Percentiles rank a stretch among this genome's conserved stretches.
Conservation (phyloP, 106 monocot species). For the Cymbidium sinense region DNA sequence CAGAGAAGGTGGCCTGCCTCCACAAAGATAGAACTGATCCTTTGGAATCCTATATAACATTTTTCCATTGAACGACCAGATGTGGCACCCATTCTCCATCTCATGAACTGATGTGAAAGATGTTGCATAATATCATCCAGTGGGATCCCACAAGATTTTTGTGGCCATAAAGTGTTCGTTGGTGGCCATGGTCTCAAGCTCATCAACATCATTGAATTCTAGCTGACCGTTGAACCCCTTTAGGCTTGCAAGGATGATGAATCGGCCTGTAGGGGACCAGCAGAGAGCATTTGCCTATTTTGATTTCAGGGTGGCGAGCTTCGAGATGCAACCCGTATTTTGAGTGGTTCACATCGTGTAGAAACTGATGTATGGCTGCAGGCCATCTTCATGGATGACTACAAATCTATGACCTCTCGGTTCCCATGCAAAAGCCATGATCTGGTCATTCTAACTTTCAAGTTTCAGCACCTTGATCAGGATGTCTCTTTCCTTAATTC, state of each 20-base stretch:
- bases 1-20: slow-evolving; percentile 81
- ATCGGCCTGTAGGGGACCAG: slow-evolving; percentile 85
- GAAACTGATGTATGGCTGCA: slow-evolving; percentile 77
- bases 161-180: slow-evolving; percentile 96
- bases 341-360: slow-evolving; percentile 73
- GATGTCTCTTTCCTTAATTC: slow-evolving; percentile 91
- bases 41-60: slow-evolving; percentile 68
- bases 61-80: slow-evolving; percentile 92
- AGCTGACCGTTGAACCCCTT: slow-evolving; percentile 92
- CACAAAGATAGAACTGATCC: slow-evolving; percentile 83
- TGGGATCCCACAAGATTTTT: slow-evolving; percentile 90
- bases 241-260: slow-evolving; percentile 73
- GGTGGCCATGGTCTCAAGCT: slow-evolving; percentile 85
- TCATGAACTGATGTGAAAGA: slow-evolving; percentile 84
- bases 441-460: slow-evolving; percentile 92
- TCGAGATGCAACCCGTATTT: slow-evolving; percentile 60
- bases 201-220: slow-evolving; percentile 93
- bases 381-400: slow-evolving; percentile 80
- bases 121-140: slow-evolving; percentile 86
- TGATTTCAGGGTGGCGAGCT: slow-evolving; percentile 81
- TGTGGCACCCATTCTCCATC: slow-evolving; percentile 93
- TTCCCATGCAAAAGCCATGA: slow-evolving; percentile 93
- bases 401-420: slow-evolving; percentile 93
- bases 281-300: slow-evolving; percentile 90
- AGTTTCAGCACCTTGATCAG: slow-evolving; percentile 88